Percentiles rank a stretch among this genome's conserved stretches.
phyloP scores from a whole-genome alignment of 2,329 filamentous ascomycete species.

The Cladosporium sphaerospermum region DNA sequence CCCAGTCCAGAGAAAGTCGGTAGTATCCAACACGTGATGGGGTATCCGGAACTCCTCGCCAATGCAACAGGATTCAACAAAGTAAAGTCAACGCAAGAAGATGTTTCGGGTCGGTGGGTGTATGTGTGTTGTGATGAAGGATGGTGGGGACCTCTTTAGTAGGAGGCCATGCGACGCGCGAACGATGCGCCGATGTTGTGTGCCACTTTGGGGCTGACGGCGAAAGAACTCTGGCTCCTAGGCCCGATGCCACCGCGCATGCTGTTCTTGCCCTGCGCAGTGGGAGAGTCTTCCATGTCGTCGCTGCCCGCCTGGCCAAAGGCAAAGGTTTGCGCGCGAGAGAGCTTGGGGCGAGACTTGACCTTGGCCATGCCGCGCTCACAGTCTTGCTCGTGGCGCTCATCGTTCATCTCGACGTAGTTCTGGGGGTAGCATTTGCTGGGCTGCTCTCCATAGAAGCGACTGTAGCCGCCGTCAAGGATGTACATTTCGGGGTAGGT shows the following conservation, averaged over 20 bases:
- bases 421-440: slow-evolving; percentile 84
- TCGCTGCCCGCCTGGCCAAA: slow-evolving; percentile 65
- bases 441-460: slow-evolving; percentile 76
- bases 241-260: slow-evolving; percentile 20
- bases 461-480: slow-evolving; percentile 90
- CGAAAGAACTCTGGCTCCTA: slow-evolving; percentile 27
- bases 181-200: slow-evolving; percentile 29
- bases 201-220: slow-evolving; percentile 25
- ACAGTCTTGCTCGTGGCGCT: slow-evolving; percentile 85
- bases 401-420: slow-evolving; percentile 93
- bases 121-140: not conserved
- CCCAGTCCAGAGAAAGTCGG: not conserved
- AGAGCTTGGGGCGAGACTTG: slow-evolving; percentile 79
- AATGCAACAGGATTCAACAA: slow-evolving; percentile 4
- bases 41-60: slow-evolving; percentile 12
- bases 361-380: slow-evolving; percentile 92
- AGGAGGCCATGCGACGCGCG: slow-evolving; percentile 31
- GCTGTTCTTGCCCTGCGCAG: slow-evolving; percentile 31
- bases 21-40: not conserved
- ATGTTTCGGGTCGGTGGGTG: not conserved
- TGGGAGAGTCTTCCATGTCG: slow-evolving; percentile 59
- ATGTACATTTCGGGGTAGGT: slow-evolving; percentile 98
- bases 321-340: slow-evolving; percentile 87
- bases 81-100: not conserved
- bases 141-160: slow-evolving; percentile 17